phyloP scores from a whole-genome alignment of 2,329 filamentous ascomycete species.

The Hypoxylon sp. region DNA sequence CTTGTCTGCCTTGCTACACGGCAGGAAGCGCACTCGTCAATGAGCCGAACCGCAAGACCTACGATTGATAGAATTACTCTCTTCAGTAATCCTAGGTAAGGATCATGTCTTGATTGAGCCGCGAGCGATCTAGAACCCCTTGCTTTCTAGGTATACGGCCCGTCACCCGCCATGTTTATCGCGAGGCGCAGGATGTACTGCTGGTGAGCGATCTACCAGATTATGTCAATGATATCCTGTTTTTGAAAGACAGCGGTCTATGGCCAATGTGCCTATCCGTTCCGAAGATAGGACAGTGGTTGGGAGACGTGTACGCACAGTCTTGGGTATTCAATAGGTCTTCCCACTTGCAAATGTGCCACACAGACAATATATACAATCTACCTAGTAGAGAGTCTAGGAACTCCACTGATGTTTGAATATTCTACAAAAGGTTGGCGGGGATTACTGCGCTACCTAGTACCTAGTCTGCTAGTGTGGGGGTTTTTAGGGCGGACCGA shows the following conservation, averaged over 20 bases:
- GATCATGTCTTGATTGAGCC: constrained; percentile 16
- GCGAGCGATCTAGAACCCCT: neutral
- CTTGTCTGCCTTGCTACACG: constrained; percentile 5
- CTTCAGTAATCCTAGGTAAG: neutral
- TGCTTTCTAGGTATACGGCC: constrained; percentile 13
- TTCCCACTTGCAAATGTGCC: no score
- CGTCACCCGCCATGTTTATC: constrained; percentile 1
- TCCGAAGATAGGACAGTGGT: neutral
- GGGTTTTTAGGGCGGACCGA: no score
- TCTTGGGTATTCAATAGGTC: neutral
- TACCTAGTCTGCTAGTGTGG: no score
- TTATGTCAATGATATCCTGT: neutral
- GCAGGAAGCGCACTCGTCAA: neutral
- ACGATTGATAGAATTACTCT: constrained; percentile 1
- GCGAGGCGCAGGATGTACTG: neutral
- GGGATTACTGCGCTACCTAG: no score
- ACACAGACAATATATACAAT: no score
- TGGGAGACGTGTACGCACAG: constrained; percentile 8
- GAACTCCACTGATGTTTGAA: no score
- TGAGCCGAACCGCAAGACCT: neutral
- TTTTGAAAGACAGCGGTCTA: constrained; percentile 10
- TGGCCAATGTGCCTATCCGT: constrained; percentile 16
- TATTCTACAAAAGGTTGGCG: no score
- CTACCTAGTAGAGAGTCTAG: no score
- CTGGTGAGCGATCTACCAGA: neutral